phyloP scores from a whole-genome alignment of 2,329 filamentous ascomycete genomes.

The Calonectria hawksworthii region DNA sequence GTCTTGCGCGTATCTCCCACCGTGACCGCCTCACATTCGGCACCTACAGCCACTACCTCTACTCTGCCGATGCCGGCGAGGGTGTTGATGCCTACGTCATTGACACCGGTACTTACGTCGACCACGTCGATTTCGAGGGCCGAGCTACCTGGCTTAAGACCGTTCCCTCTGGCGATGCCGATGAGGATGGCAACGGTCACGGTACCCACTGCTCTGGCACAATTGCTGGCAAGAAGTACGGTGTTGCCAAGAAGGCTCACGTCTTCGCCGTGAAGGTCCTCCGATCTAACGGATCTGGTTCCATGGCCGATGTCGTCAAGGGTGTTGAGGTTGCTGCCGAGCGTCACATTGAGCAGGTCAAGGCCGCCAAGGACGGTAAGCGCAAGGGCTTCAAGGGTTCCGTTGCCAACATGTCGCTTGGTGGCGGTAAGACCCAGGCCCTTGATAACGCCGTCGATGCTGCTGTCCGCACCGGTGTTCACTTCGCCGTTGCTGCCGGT shows the following conservation, averaged over 20 bases:
- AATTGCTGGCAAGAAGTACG: constrained; percentile 97
- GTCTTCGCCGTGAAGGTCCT: constrained; percentile 99
- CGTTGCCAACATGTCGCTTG: constrained; percentile 99
- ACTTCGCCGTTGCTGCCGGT: constrained; percentile 98
- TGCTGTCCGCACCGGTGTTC: constrained; percentile 89
- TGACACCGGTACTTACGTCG: constrained; percentile 93
- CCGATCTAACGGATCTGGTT: constrained; percentile 95
- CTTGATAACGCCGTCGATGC: constrained; percentile 95
- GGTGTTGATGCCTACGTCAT: constrained; percentile 99
- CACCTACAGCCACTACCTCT: constrained; percentile 99
- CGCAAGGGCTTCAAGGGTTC: constrained; percentile 99
- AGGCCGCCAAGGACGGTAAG: constrained; percentile 87
- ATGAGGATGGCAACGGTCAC: constrained; percentile 96
- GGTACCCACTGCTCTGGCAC: constrained; percentile 99
- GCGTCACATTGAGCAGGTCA: constrained; percentile 81
- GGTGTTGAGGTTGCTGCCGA: constrained; percentile 95
- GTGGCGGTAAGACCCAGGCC: constrained; percentile 94
- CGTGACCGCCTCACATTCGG: constrained; percentile 88
- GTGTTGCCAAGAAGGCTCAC: constrained; percentile 98
- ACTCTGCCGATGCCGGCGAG: constrained; percentile 89
- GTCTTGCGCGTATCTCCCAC: constrained; percentile 97
- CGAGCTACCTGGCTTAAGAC: constrained; percentile 98
- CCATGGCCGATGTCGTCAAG: constrained; percentile 99
- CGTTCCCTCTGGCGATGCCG: constrained; percentile 85
- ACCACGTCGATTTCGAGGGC: constrained; percentile 97